Evolutionary conservation across 2,329 filamentous ascomycete species (phyloP).

Genomic region (Shiraia bambusicola): DNA sequence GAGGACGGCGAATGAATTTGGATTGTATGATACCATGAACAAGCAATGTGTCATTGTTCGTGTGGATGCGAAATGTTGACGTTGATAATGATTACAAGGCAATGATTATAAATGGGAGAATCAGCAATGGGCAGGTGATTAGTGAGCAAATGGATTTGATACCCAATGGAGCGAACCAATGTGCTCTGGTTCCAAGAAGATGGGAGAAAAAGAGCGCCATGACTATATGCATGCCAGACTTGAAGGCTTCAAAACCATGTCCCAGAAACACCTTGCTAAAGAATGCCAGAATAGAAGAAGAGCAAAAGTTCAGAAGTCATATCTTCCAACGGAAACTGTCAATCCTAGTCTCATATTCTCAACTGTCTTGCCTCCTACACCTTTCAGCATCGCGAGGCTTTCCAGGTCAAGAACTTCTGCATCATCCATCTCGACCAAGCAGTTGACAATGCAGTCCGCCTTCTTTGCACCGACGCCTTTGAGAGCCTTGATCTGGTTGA

Average conservation of each 20-base stretch:
- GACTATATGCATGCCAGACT: conserved; percentile 4
- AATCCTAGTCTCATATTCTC: conserved; percentile 53
- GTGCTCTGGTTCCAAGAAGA: not conserved
- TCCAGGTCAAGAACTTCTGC: conserved; percentile 46
- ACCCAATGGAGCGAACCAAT: conserved; percentile 1
- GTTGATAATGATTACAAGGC: not conserved
- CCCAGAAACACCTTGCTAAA: conserved; percentile 23
- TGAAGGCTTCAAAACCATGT: not conserved
- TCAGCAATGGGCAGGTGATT: no score
- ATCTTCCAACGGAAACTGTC: conserved; percentile 13
- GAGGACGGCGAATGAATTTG: conserved; percentile 39
- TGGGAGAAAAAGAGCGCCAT: conserved; percentile 1
- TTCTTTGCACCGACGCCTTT: conserved; percentile 74
- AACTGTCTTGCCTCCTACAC: conserved; percentile 53
- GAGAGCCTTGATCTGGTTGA: conserved; percentile 64
- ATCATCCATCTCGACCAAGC: conserved; percentile 50
- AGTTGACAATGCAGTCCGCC: conserved; percentile 57
- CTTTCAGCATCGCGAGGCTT: conserved; percentile 50
- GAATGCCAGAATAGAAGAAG: conserved; percentile 6
- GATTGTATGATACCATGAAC: conserved; percentile 40
- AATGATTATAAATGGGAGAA: not conserved
- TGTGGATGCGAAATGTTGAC: conserved; percentile 36
- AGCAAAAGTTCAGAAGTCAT: conserved; percentile 26
- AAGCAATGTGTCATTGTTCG: conserved; percentile 36
- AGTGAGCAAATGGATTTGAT: not conserved